Percentiles rank a stretch among this genome's conserved stretches.
phyloP scores from a whole-genome alignment of 805 yeast genomes.

The Starmera quercuum region DNA sequence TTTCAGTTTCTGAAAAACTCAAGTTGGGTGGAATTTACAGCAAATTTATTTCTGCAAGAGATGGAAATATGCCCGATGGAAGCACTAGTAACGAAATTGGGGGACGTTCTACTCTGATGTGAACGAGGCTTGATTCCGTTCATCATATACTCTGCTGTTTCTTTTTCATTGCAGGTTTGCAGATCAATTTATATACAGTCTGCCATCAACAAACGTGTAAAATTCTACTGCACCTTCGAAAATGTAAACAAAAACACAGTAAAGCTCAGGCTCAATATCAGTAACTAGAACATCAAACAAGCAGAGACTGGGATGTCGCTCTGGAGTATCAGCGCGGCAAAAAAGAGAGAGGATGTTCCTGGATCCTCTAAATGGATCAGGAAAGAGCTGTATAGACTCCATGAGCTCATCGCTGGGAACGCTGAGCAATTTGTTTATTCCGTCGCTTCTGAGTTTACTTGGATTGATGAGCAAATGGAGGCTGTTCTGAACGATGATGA shows the following conservation, averaged over 20 bases:
- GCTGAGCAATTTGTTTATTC: slow-evolving; percentile 32
- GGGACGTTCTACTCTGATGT: slow-evolving; percentile 79
- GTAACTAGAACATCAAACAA: neutral
- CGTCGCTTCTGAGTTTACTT: slow-evolving; percentile 30
- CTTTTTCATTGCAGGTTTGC: no score
- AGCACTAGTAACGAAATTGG: slow-evolving; percentile 75
- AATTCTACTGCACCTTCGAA: no score
- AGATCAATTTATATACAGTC: no score
- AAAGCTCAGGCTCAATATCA: no score
- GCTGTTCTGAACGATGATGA: slow-evolving; percentile 21
- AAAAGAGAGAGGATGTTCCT: slow-evolving; percentile 26
- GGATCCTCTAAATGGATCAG: slow-evolving; percentile 49
- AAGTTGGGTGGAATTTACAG: slow-evolving; percentile 60
- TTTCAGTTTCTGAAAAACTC: slow-evolving; percentile 60
- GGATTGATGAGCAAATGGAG: slow-evolving; percentile 34
- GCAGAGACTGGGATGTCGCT: slow-evolving; percentile 14
- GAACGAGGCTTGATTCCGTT: no score
- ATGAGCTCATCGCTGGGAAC: slow-evolving; percentile 28
- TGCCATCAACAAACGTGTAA: neutral
- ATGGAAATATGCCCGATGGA: slow-evolving; percentile 86
- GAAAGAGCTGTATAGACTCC: slow-evolving; percentile 32
- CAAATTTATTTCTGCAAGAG: slow-evolving; percentile 69
- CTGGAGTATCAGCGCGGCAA: slow-evolving; percentile 22
- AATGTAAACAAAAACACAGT: no score
- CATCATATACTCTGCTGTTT: neutral